Base-by-base conservation (phyloP, 306 rosid species). In the Comarum palustre region DNA sequence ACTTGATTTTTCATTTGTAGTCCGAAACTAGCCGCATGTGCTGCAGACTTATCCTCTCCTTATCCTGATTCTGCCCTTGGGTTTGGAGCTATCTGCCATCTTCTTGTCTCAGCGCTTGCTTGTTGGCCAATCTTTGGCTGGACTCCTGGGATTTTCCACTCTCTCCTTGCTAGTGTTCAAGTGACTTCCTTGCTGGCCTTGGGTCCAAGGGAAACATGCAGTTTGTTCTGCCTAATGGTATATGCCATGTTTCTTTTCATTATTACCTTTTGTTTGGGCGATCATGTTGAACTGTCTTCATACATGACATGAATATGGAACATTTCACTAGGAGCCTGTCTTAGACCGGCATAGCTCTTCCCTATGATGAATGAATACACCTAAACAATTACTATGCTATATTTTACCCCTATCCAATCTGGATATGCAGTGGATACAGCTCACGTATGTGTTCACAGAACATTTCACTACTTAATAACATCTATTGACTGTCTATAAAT, bases 131-230 rank as follows among this genome's bases (percentile, higher is more conserved):
- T 89, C 36, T 75, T 85, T 85, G 97, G 99, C 34, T 94, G 99
- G 99, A 86, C 87, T 88, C 99, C 97, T 50, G 91, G 93, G 57
- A 96, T 94, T 80, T 91, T 91, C 85, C 84, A 89, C 81, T 86
- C 96, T 47, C 90, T 94, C 65, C 89, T 94, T 80, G 82, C 88
- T 73, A 94, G 88, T 20, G 87, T 82, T 75, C 92, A 85, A 74
- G 82, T 96, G 63, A 80, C 93, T 81, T 88, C 96, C 25, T 50
- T 86, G 69, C 84, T 91, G 84, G 83, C 95, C 73, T 84, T 91
- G 76, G 99, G 99, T 80, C 97, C 97, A 61, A 94, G 91, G 81
- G 97, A 94, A 86, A 91, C 99, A 8, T 91, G 96, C 92, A 94
- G 99, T 83, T 84, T 94, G 78, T 85, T 94, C 69, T 88, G 90